Percentiles rank a stretch among this genome's conserved stretches.
These are phyloP conservation scores for Astrocystis sublimbata DNA, from an alignment of 495 filamentous ascomycete genomes.

Conservation along the genomic window DNA sequence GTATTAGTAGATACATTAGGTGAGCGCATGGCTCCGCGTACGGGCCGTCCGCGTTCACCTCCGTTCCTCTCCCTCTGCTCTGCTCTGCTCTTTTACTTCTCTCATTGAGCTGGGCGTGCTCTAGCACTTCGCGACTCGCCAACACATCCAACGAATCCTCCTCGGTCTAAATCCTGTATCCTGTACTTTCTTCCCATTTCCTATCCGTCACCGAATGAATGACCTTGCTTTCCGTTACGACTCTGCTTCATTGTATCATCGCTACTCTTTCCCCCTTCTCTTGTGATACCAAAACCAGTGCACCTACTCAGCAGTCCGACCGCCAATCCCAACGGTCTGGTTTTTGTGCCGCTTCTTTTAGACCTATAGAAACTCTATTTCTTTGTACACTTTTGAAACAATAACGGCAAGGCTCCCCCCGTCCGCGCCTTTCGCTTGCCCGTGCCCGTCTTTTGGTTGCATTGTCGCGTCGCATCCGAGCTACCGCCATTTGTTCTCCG, in stretches of 20 bases:
- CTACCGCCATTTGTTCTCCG: slow-evolving; percentile 4
- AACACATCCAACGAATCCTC: background rate
- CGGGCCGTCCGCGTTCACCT: slow-evolving; percentile 3
- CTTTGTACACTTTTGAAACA: slow-evolving; percentile 16
- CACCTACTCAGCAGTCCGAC: too few species aligned
- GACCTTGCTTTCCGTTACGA: background rate
- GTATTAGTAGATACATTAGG: too few species aligned
- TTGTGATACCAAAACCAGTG: slow-evolving; percentile 1
- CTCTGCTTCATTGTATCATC: background rate
- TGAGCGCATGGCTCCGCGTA: background rate
- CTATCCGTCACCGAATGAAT: background rate
- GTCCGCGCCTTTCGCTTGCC: background rate
- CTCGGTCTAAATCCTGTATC: background rate
- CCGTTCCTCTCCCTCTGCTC: background rate
- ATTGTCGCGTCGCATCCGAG: slow-evolving; percentile 13
- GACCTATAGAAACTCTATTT: background rate
- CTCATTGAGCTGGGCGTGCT: slow-evolving; percentile 15
- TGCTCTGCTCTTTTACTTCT: background rate
- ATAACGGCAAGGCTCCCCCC: too few species aligned
- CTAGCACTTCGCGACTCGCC: slow-evolving; percentile 11
- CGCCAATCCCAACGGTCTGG: background rate
- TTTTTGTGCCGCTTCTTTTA: background rate
- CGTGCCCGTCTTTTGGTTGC: background rate
- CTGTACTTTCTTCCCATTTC: background rate
- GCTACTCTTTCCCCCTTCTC: background rate